A percentile compares a stretch with the other conserved stretches of the same genome.
These are phyloP conservation scores for Debaryomyces hansenii DNA, from an alignment of 805 yeast species.

Conservation along the genomic window DNA sequence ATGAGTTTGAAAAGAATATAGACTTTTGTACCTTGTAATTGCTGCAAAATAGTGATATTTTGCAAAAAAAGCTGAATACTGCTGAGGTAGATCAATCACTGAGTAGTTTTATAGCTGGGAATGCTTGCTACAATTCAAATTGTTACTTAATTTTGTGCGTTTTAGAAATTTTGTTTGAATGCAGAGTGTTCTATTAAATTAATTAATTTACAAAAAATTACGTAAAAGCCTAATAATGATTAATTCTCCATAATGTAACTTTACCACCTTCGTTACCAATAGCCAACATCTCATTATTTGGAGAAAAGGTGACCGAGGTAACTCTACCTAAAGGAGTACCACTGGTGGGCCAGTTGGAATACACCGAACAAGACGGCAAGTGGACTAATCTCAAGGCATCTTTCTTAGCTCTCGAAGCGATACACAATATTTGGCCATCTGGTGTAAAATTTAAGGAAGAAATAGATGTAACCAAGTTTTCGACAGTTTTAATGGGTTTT, in stretches of 20 bases:
- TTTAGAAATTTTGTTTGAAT: neutral
- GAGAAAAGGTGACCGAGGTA: conserved; percentile 75
- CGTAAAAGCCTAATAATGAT: conserved; percentile 59
- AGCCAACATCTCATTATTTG: conserved; percentile 78
- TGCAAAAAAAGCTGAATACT: too few relatives aligned
- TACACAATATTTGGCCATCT: conserved; percentile 86
- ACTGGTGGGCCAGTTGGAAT: conserved; percentile 95
- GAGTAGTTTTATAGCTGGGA: too few relatives aligned
- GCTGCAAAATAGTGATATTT: too few relatives aligned
- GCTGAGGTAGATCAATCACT: too few relatives aligned
- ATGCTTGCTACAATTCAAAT: too few relatives aligned
- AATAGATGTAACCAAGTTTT: conserved; percentile 79
- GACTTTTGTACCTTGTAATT: too few relatives aligned
- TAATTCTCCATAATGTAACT: conserved; percentile 84
- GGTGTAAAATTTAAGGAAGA: conserved; percentile 71
- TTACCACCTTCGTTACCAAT: conserved; percentile 91
- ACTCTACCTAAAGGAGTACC: conserved; percentile 97
- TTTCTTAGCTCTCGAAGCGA: conserved; percentile 80
- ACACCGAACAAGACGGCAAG: conserved; percentile 82
- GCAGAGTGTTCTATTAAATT: neutral
- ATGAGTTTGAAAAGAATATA: too few relatives aligned
- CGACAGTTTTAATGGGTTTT: conserved; percentile 65
- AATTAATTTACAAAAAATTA: neutral
- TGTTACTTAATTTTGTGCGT: too few relatives aligned
- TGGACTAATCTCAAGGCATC: conserved; percentile 89